These are phyloP conservation scores for Trichosporon sp. DNA, from an alignment of 1,284 basidiomycete genomes.

Conservation along the genomic window DNA sequence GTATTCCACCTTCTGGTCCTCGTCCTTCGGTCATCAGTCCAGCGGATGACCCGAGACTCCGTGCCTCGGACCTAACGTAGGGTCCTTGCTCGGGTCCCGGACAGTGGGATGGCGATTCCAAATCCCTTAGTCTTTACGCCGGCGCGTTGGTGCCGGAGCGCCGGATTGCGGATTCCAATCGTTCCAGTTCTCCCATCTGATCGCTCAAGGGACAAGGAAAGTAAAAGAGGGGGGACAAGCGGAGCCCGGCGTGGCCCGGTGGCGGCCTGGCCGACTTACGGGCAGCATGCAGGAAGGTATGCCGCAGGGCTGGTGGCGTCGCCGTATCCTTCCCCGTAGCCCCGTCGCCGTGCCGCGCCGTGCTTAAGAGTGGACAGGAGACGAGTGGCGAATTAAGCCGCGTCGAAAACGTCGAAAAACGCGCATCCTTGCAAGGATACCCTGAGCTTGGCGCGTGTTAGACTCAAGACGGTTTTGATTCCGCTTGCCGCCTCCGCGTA, in stretches of 20 bases:
- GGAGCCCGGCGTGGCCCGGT: too few relatives aligned
- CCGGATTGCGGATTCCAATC: too few relatives aligned
- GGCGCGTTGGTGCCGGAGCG: too few relatives aligned
- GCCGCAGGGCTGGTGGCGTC: not conserved
- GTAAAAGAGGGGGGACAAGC: too few relatives aligned
- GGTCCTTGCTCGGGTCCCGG: constrained; percentile 7
- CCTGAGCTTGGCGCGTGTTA: constrained; percentile 7
- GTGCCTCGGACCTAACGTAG: not conserved
- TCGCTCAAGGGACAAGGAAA: too few relatives aligned
- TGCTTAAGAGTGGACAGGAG: not conserved
- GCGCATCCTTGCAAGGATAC: not conserved
- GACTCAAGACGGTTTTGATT: not conserved
- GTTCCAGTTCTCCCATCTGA: too few relatives aligned
- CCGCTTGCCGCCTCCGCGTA: not conserved
- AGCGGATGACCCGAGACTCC: constrained; percentile 4
- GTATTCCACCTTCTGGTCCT: not conserved
- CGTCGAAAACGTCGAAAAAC: not conserved
- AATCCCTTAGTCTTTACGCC: not conserved
- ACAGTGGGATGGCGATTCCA: constrained; percentile 1
- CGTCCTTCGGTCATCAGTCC: too few relatives aligned
- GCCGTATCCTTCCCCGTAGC: not conserved
- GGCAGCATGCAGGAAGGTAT: too few relatives aligned
- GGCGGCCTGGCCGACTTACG: too few relatives aligned
- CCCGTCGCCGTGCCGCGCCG: not conserved
- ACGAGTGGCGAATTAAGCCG: not conserved